Evolutionary conservation across 208 protist genomes (phyloP).

Genomic region (Trypanosoma conorhini): DNA sequence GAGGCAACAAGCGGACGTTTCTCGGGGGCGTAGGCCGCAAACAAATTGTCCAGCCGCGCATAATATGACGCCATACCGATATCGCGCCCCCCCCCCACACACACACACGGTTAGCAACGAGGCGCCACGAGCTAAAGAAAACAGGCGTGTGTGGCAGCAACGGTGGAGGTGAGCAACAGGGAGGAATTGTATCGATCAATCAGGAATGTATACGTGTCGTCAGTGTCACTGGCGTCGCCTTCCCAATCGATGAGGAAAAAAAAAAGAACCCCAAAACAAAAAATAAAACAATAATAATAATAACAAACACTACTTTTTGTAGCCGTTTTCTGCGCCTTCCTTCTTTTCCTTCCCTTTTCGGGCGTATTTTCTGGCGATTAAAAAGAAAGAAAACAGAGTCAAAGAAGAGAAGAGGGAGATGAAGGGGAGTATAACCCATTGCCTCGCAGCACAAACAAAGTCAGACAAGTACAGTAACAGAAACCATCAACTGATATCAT

Average conservation of each 20-base stretch:
- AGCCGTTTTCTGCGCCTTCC: not conserved
- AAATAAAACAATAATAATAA: not conserved
- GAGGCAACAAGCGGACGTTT: slow-evolving; percentile 52
- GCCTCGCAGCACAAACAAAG: not conserved
- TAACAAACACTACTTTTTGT: not conserved
- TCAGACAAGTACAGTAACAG: not conserved
- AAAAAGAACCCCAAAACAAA: no score
- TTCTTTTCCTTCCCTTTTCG: not conserved
- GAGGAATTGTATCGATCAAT: not conserved
- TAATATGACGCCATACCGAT: slow-evolving; percentile 25
- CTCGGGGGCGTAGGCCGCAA: slow-evolving; percentile 47
- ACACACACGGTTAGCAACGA: not conserved
- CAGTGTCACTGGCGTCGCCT: not conserved
- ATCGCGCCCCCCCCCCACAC: not conserved
- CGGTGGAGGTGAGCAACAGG: not conserved
- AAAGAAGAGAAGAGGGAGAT: not conserved
- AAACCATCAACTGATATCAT: not conserved
- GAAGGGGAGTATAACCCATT: not conserved
- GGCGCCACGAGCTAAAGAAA: not conserved
- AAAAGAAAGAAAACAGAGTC: slow-evolving; percentile 4
- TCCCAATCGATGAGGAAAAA: no score
- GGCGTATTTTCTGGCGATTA: not conserved
- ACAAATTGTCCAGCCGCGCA: slow-evolving; percentile 49
- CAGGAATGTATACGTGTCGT: not conserved
- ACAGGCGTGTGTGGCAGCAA: not conserved